Evolutionary conservation across 805 yeast genomes (phyloP).

Genomic region (Peterozyma toletana): DNA sequence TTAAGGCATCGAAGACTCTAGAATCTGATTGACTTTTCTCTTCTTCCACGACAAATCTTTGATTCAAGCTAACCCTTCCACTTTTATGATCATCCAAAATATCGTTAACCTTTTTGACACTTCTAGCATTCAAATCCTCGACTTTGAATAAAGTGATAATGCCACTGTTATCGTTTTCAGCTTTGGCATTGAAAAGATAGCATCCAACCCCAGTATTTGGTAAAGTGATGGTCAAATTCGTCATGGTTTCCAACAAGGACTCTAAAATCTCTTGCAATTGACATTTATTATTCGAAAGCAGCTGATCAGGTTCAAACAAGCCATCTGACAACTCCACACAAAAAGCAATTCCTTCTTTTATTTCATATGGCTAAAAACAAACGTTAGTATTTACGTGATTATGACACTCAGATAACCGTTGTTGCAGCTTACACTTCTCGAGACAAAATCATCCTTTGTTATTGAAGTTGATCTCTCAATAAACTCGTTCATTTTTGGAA

Average conservation of each 20-base stretch:
- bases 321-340: conserved; percentile 53
- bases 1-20: conserved; percentile 37
- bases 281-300: conserved; percentile 22
- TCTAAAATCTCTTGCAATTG: conserved; percentile 46
- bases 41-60: conserved; percentile 21
- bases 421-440: no score
- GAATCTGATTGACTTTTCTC: conserved; percentile 17
- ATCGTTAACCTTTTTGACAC: conserved; percentile 50
- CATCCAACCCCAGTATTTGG: conserved; percentile 76
- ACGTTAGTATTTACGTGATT: no score
- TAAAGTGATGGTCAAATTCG: conserved; percentile 54
- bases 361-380: conserved; percentile 29
- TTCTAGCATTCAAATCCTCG: conserved; percentile 44
- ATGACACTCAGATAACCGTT: no score
- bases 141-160: conserved; percentile 44
- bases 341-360: conserved; percentile 59
- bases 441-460: no score
- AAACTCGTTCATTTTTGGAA: no score
- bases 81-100: conserved; percentile 34
- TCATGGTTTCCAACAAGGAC: conserved; percentile 54
- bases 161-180: conserved; percentile 29
- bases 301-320: conserved; percentile 29
- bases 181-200: conserved; percentile 45
- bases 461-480: no score
- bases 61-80: conserved; percentile 13